Conservation (phyloP, 768 basidiomycete genomes). For the Boletus speciosus region DNA sequence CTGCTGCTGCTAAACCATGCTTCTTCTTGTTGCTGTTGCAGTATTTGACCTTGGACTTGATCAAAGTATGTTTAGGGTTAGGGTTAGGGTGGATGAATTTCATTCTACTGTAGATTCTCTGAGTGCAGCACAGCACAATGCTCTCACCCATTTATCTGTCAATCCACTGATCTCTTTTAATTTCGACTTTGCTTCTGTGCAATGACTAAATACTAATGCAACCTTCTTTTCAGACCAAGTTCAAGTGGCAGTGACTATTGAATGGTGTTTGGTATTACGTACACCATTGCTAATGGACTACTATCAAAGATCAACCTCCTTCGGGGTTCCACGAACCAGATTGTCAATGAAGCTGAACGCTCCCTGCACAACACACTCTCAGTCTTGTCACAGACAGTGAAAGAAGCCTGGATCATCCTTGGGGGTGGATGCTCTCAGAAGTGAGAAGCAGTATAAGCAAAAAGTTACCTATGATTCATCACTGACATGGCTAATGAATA, state of each 20-base stretch:
- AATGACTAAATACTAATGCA: neutral
- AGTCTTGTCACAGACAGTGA: no score
- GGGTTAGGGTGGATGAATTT: constrained; percentile 68
- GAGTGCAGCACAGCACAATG: constrained; percentile 67
- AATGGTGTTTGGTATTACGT: neutral
- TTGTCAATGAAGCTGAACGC: no score
- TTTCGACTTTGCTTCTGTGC: neutral
- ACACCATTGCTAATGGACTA: neutral
- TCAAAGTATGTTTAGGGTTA: no score
- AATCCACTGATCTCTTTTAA: constrained; percentile 54
- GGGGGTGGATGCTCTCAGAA: no score
- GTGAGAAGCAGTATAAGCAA: constrained; percentile 67
- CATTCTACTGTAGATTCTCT: constrained; percentile 86
- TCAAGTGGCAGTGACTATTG: no score
- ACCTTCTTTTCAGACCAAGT: neutral
- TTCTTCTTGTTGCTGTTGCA: no score
- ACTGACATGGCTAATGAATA: constrained; percentile 6
- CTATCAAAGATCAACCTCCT: constrained; percentile 2
- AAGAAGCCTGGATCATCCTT: no score
- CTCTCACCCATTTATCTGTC: constrained; percentile 56
- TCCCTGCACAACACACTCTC: no score
- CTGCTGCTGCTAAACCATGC: no score
- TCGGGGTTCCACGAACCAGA: no score
- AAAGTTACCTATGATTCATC: neutral
- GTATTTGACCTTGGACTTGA: no score